phyloP scores from a whole-genome alignment of 169 alveolate species.

The Amoebophrya sp. region DNA sequence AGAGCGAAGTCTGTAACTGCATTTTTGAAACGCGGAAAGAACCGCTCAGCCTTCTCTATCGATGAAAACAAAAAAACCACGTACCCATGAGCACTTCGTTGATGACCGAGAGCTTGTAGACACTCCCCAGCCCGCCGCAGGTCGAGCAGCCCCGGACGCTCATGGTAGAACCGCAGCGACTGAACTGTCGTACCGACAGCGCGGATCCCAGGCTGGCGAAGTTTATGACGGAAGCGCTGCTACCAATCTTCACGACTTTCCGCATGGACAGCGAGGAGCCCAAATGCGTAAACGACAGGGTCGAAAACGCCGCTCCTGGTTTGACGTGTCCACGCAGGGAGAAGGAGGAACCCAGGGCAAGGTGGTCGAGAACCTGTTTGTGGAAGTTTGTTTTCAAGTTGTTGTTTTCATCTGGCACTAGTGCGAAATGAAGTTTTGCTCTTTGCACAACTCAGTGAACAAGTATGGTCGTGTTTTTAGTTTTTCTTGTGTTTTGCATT shows the following conservation, averaged over 20 bases:
- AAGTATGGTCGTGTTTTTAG: too few relatives aligned
- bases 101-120: too few relatives aligned
- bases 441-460: too few relatives aligned
- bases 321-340: neutral
- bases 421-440: too few relatives aligned
- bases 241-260: neutral
- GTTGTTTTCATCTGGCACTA: too few relatives aligned
- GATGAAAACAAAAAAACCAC: too few relatives aligned
- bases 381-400: too few relatives aligned
- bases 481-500: too few relatives aligned
- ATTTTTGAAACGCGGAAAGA: too few relatives aligned
- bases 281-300: neutral
- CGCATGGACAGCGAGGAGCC: constrained; percentile 13
- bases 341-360: neutral
- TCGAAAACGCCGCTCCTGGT: neutral
- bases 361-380: constrained; percentile 26
- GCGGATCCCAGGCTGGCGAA: constrained; percentile 2
- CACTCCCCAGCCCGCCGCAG: neutral
- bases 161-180: neutral
- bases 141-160: neutral
- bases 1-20: too few relatives aligned
- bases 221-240: neutral
- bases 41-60: too few relatives aligned
- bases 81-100: too few relatives aligned
- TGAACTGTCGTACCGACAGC: neutral